These are phyloP conservation scores for Globisporangium iwayamae DNA, from an alignment of 352 stramenopile genomes.

Conservation along the genomic window DNA sequence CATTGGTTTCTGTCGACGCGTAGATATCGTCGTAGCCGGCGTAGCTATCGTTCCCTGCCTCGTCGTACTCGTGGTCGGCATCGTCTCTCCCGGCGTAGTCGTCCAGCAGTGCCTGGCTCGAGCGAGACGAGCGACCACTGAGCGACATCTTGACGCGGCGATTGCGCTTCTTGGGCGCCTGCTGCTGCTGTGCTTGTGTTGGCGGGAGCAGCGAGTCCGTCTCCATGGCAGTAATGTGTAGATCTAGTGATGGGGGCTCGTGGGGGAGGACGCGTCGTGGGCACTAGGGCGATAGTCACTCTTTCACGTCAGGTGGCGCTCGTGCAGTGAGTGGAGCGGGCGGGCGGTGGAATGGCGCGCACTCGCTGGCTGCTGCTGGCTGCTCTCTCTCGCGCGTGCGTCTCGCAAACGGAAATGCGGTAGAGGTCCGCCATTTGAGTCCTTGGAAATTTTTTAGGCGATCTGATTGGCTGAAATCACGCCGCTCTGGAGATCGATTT, in stretches of 20 bases:
- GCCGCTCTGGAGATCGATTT: no score
- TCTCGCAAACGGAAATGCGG: constrained; percentile 1
- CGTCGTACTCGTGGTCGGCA: constrained; percentile 15
- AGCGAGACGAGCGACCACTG: constrained; percentile 12
- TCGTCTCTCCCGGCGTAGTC: constrained; percentile 10
- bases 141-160: constrained; percentile 15
- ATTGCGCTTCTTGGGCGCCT: constrained; percentile 17
- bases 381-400: background rate
- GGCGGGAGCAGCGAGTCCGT: constrained; percentile 14
- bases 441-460: background rate
- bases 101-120: constrained; percentile 15
- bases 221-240: constrained; percentile 10
- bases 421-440: background rate
- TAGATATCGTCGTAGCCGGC: constrained; percentile 11
- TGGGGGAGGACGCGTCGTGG: background rate
- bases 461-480: background rate
- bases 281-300: background rate
- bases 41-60: constrained; percentile 14
- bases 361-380: no score
- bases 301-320: background rate
- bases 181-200: background rate
- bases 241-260: background rate
- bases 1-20: background rate
- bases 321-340: background rate
- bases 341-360: background rate